Base-by-base conservation (phyloP, 2,329 filamentous ascomycete species). In the Claviceps purpurea region DNA sequence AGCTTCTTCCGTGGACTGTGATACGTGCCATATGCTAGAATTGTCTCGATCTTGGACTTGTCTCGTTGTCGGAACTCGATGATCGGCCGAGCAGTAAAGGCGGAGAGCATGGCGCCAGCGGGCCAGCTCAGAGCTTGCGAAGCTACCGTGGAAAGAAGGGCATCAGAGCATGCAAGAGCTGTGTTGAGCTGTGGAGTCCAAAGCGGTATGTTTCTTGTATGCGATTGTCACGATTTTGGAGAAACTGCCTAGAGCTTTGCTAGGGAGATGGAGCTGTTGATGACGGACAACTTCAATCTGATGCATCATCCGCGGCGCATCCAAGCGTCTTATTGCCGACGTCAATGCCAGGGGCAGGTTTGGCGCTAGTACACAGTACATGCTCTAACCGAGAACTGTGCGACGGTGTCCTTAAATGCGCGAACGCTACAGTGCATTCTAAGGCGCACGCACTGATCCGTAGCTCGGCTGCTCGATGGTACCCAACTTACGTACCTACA, bases 21-120 rank as follows among this genome's bases (percentile, higher is more conserved):
- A 18, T 43, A 51, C 69, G 53, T 76, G 88, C 86, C 89, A 70
- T 95, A 88, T 56, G 91, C 88, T 47, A 97, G 78, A 59, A 98
- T 88, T 49, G 88, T 93, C 72, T 98, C 93, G 70, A 98, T 95
- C 75, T 86, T 93, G 59, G 88, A 94, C 75, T 94, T 96, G 80
- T 97, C 91, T 69, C 88, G 85, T 69, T 84, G 83, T 73, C 87
- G 90, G 63, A 98, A 85, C 86, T 98, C 93, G 76, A 97, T 87
- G 68, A 98, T 91, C 58, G 90, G 87, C 65, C 88, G 87, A 73
- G 93, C 90, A 61, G 87, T 95, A 73, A 98, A 98, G 66, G 93
- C 93, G 71, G 91, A 94, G 71, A 98, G 85, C 93, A 96, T 96
- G 70, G 74, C 75, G 67, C 56, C 58, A 68, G 63, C 59, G 46